Evolutionary conservation across 164 flowering plant genomes (phyloP).

Genomic region (Magnolia officinalis): DNA sequence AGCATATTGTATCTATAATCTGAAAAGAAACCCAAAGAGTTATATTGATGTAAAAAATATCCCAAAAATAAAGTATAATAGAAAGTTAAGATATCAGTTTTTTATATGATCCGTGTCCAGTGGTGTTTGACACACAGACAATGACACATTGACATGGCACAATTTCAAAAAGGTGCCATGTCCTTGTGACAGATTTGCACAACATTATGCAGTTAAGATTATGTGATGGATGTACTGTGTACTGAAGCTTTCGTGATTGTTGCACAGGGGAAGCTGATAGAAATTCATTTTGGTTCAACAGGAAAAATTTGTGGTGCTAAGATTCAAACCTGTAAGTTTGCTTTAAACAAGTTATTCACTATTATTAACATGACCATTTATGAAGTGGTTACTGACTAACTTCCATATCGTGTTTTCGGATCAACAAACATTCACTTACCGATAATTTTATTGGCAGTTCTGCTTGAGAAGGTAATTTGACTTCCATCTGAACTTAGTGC

Average conservation of each 20-base stretch:
- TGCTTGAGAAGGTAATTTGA: constrained; percentile 80
- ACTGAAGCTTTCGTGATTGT: not conserved
- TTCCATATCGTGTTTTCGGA: constrained; percentile 4
- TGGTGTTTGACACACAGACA: not conserved
- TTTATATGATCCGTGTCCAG: not conserved
- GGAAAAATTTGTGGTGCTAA: constrained; percentile 82
- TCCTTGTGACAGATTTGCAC: not conserved
- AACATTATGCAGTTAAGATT: not conserved
- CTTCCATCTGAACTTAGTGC: not conserved
- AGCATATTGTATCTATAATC: too few relatives aligned
- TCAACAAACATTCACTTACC: not conserved
- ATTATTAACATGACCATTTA: not conserved
- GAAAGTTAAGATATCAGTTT: too few relatives aligned
- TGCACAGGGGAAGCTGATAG: constrained; percentile 84
- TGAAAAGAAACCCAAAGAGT: not conserved
- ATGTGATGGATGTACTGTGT: not conserved
- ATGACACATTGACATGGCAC: not conserved
- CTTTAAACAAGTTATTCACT: not conserved
- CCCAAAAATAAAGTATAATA: not conserved
- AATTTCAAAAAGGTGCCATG: not conserved
- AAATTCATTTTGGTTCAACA: constrained; percentile 59
- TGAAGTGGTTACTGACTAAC: constrained; percentile 7
- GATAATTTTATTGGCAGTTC: constrained; percentile 37
- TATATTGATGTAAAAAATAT: too few relatives aligned
- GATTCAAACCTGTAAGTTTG: constrained; percentile 80